These are phyloP conservation scores for Epichloe coenophiala DNA, from an alignment of 2,329 filamentous ascomycete genomes.

Conservation along the genomic window DNA sequence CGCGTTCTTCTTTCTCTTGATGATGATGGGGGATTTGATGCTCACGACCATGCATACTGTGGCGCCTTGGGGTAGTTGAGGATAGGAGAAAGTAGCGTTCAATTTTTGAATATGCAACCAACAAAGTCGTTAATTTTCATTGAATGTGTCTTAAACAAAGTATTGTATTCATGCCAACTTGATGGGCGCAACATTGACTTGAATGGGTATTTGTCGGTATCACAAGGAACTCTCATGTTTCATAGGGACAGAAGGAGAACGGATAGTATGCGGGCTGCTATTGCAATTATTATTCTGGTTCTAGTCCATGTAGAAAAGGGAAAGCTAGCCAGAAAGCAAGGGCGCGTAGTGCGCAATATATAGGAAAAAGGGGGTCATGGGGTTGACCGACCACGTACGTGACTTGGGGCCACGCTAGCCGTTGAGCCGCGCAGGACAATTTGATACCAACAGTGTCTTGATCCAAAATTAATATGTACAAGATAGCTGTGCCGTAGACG, in stretches of 20 bases:
- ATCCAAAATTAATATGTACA: background rate
- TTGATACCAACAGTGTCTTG: background rate
- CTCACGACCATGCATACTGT: constrained; percentile 2
- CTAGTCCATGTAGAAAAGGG: no score
- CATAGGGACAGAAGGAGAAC: no score
- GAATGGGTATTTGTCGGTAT: background rate
- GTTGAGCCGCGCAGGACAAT: no score
- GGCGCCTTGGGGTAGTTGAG: background rate
- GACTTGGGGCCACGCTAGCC: no score
- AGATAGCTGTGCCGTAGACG: background rate
- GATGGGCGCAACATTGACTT: background rate
- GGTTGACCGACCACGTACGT: no score
- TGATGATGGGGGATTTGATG: constrained; percentile 2
- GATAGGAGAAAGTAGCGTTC: background rate
- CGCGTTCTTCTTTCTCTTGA: background rate
- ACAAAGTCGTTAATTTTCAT: background rate
- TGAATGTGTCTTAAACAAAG: background rate
- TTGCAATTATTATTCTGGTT: no score
- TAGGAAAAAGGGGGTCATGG: no score
- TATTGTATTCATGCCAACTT: no score
- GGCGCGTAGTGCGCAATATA: no score
- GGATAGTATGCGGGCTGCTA: no score
- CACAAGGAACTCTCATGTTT: no score
- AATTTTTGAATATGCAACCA: background rate
- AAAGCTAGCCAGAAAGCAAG: no score